These are phyloP conservation scores for Mycothermus thermophilus DNA, from an alignment of 495 filamentous ascomycete species.

Conservation along the genomic window DNA sequence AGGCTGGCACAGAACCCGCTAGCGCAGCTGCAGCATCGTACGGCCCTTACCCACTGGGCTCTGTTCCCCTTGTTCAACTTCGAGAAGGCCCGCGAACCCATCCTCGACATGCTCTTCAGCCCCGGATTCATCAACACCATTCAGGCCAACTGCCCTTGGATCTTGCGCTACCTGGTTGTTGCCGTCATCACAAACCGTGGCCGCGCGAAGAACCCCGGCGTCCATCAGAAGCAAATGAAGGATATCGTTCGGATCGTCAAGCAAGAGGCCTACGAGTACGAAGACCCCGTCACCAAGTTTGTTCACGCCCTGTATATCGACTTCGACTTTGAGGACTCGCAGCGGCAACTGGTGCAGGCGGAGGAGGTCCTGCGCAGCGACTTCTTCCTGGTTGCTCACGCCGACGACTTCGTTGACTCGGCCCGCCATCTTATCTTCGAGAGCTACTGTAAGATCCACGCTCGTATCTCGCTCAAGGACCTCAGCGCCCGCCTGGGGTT, in stretches of 20 bases:
- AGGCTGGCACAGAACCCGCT: conserved; percentile 91
- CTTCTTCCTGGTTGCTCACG: conserved; percentile 81
- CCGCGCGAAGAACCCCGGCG: conserved; percentile 63
- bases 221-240: conserved; percentile 96
- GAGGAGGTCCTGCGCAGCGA: conserved; percentile 85
- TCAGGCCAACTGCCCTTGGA: conserved; percentile 94
- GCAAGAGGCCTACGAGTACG: conserved; percentile 96
- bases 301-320: conserved; percentile 92
- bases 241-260: conserved; percentile 86
- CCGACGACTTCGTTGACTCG: conserved; percentile 85
- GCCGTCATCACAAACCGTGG: conserved; percentile 92
- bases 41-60: conserved; percentile 95
- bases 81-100: conserved; percentile 73
- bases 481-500: conserved; percentile 80
- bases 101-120: conserved; percentile 94
- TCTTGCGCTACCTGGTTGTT: conserved; percentile 84
- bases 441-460: conserved; percentile 98
- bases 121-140: conserved; percentile 97
- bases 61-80: conserved; percentile 99
- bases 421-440: conserved; percentile 94
- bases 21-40: conserved; percentile 84
- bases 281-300: conserved; percentile 89
- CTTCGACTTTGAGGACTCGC: conserved; percentile 97
- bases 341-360: conserved; percentile 77
- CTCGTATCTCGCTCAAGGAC: conserved; percentile 95